Evolutionary conservation across 202 grass and related monocot genomes (phyloP), one percentile per base, ranked within the genome.

Genomic region (Dendrocalamus latiflorus): DNA sequence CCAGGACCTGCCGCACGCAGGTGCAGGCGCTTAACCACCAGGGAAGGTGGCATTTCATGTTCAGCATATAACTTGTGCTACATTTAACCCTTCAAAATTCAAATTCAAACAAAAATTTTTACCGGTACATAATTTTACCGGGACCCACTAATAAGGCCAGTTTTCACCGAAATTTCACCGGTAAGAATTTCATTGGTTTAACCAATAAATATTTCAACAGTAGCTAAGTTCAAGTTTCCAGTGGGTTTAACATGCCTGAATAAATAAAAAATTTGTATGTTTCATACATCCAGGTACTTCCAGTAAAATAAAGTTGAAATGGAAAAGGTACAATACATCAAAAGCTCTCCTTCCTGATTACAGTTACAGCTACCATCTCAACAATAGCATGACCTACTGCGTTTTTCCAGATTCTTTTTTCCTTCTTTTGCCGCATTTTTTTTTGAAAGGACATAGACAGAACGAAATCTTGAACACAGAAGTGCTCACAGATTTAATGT

Each of bases 321-420:
- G 49, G n/a, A 49, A 34, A 60, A 17, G 54, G 16, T 39, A 34
- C 20, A 42, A 39, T 65, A 72, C 4, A 38, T 24, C 49, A 74
- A 59, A 58, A 48, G 58, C 57, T 50, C 42, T 50, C 28, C 30
- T 42, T 50, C 26, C 49, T 51, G 48, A 67, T 73, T 81, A 36
- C 26, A 80, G 20, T 72, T 75, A 47, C n/a, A 86, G 20, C n/a
- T 66, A 60, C 17, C 14, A 39, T 57, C 45, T 26, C 22, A 57
- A 6, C 15, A 79, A 74, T 28, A 78, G 50, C n/a, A n/a, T n/a
- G n/a, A n/a, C n/a, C 79, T 82, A 72, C n/a, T 73, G 41, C 20
- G 1, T 78, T 33, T 77, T 70, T 28, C 57, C 58, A 48, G 30
- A 49, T 87, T 38, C 18, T 22, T 54, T 56, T 53, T 38, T 77